Percentiles rank a stretch among this genome's conserved stretches.
phyloP scores from a whole-genome alignment of 2,329 filamentous ascomycete genomes.

The Cylindrodendrum hubeiense region DNA sequence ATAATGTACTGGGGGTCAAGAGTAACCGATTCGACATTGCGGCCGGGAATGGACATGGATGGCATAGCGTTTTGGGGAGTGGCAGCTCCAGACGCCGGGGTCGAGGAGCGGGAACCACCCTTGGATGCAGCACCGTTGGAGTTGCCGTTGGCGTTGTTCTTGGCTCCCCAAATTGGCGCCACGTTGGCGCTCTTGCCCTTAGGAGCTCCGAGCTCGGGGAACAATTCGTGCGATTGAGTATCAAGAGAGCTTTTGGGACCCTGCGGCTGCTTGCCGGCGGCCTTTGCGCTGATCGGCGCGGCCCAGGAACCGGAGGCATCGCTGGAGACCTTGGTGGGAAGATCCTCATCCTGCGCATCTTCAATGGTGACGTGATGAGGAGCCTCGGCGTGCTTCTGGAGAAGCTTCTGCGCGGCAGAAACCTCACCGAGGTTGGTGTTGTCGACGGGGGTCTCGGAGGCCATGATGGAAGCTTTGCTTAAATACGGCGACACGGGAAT shows the following conservation, averaged over 20 bases:
- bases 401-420: slow-evolving; percentile 72
- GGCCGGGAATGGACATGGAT: slow-evolving; percentile 82
- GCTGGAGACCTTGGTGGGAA: slow-evolving; percentile 66
- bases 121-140: slow-evolving; percentile 69
- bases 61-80: slow-evolving; percentile 51
- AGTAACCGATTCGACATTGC: slow-evolving; percentile 81
- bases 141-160: slow-evolving; percentile 67
- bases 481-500: slow-evolving; percentile 25
- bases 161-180: slow-evolving; percentile 82
- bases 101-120: slow-evolving; percentile 70
- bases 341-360: slow-evolving; percentile 84
- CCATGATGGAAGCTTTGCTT: slow-evolving; percentile 52
- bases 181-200: slow-evolving; percentile 77
- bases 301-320: slow-evolving; percentile 61
- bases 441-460: slow-evolving; percentile 54
- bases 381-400: slow-evolving; percentile 70
- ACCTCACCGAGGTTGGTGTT: slow-evolving; percentile 53
- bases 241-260: slow-evolving; percentile 70
- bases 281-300: slow-evolving; percentile 69
- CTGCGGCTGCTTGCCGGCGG: slow-evolving; percentile 77
- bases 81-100: slow-evolving; percentile 71
- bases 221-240: slow-evolving; percentile 89
- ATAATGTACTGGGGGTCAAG: slow-evolving; percentile 83
- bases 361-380: slow-evolving; percentile 78
- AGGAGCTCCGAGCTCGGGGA: slow-evolving; percentile 85